These are phyloP conservation scores for Gleditsia sinensis DNA, from an alignment of 306 rosid genomes.

Conservation along the genomic window DNA sequence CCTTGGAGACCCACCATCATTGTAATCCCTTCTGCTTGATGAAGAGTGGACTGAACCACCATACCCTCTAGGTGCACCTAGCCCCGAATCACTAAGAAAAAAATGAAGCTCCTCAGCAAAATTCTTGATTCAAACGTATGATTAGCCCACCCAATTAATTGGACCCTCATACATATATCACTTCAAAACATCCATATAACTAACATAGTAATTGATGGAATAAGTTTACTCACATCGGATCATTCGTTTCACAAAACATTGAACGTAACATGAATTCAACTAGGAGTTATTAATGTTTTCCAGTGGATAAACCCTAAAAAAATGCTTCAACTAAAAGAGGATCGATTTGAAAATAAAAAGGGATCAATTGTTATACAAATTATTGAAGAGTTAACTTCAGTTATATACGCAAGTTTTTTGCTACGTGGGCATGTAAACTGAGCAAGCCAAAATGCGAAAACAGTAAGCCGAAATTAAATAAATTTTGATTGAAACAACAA, in stretches of 20 bases:
- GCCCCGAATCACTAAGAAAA: conserved; percentile 74
- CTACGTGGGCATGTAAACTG: neutral
- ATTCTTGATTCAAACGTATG: neutral
- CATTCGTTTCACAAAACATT: neutral
- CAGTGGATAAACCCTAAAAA: conserved; percentile 17
- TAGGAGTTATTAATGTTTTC: neutral
- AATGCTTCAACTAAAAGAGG: neutral
- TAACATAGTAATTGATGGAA: neutral
- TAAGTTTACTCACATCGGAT: neutral
- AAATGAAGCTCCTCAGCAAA: conserved; percentile 32
- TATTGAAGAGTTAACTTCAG: neutral
- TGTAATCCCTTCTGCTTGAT: conserved; percentile 55
- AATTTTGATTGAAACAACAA: neutral
- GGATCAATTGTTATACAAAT: neutral
- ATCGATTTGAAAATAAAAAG: neutral
- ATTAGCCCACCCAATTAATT: neutral
- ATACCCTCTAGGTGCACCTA: conserved; percentile 61
- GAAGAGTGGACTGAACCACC: conserved; percentile 64
- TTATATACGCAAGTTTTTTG: neutral
- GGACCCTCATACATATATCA: neutral
- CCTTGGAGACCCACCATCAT: conserved; percentile 60
- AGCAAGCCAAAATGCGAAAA: neutral
- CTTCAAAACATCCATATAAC: neutral
- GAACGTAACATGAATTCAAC: conserved; percentile 1
- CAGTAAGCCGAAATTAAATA: neutral